Evolutionary conservation across 2,329 filamentous ascomycete species (phyloP).

Genomic region (Penicillium palitans): DNA sequence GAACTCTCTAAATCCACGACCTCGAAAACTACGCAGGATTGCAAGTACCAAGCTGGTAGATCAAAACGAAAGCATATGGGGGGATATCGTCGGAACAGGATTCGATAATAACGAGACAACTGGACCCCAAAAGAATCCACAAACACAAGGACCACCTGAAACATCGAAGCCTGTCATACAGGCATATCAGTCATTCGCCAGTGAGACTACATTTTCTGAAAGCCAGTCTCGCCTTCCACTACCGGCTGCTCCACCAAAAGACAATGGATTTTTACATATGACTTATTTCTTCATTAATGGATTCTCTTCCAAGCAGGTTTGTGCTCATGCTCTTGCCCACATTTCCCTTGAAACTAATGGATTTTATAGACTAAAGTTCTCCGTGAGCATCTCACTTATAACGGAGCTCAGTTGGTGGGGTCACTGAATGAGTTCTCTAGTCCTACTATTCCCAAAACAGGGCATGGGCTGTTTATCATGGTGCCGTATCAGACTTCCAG

Average conservation of each 20-base stretch:
- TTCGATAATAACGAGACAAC: conserved; percentile 30
- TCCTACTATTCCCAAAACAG: conserved; percentile 36
- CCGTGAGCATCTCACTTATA: conserved; percentile 42
- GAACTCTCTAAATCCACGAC: conserved; percentile 57
- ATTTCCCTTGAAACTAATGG: conserved; percentile 13
- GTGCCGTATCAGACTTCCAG: conserved; percentile 41
- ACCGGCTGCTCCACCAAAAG: conserved; percentile 24
- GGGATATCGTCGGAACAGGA: conserved; percentile 69
- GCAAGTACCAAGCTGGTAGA: conserved; percentile 79
- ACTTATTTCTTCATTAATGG: conserved; percentile 63
- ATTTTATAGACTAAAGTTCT: conserved; percentile 36
- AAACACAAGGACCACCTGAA: conserved; percentile 19
- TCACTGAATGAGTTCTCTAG: conserved; percentile 37
- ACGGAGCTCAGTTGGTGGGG: conserved; percentile 43
- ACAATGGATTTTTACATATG: conserved; percentile 53
- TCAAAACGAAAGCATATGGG: conserved; percentile 85
- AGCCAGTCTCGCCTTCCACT: conserved; percentile 24
- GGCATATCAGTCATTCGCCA: conserved; percentile 41
- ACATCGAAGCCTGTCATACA: conserved; percentile 29
- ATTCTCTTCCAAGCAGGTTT: conserved; percentile 56
- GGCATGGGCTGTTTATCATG: conserved; percentile 40
- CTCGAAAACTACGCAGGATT: conserved; percentile 81
- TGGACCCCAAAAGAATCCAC: conserved; percentile 27
- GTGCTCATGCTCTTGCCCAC: conserved; percentile 21
- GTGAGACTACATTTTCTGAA: conserved; percentile 38